A percentile compares a stretch with the other conserved stretches of the same genome.
phyloP scores from a whole-genome alignment of 2,329 filamentous ascomycete genomes.

The Penicillium sp. region DNA sequence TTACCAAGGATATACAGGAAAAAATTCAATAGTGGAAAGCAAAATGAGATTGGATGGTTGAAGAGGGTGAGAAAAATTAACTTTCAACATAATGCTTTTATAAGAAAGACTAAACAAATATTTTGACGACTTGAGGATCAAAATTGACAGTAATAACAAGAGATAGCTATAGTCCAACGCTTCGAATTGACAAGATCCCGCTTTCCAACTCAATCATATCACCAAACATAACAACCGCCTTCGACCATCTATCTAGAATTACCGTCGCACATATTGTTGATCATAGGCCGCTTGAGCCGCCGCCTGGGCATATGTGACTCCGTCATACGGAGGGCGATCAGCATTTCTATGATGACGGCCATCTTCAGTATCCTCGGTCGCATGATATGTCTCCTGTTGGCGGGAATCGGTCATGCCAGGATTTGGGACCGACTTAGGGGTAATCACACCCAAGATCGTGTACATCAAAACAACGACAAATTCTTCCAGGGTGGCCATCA shows the following conservation, averaged over 20 bases:
- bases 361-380: background rate
- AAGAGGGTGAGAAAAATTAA: background rate
- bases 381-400: background rate
- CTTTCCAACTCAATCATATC: conserved; percentile 35
- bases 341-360: background rate
- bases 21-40: background rate
- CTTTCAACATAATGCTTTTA: background rate
- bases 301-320: background rate
- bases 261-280: background rate
- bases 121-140: background rate
- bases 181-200: background rate
- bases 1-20: background rate
- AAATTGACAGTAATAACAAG: background rate
- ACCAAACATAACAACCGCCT: conserved; percentile 47
- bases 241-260: background rate
- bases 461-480: conserved; percentile 6
- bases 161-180: background rate
- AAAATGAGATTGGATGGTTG: background rate
- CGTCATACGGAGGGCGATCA: background rate
- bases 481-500: conserved; percentile 7
- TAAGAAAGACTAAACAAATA: background rate
- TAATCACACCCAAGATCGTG: conserved; percentile 2
- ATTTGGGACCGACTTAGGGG: background rate
- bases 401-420: background rate
- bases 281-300: background rate